Evolutionary conservation across 1,139 yeast species (phyloP).

Genomic region (Zhuliangozyma blackwelliae): DNA sequence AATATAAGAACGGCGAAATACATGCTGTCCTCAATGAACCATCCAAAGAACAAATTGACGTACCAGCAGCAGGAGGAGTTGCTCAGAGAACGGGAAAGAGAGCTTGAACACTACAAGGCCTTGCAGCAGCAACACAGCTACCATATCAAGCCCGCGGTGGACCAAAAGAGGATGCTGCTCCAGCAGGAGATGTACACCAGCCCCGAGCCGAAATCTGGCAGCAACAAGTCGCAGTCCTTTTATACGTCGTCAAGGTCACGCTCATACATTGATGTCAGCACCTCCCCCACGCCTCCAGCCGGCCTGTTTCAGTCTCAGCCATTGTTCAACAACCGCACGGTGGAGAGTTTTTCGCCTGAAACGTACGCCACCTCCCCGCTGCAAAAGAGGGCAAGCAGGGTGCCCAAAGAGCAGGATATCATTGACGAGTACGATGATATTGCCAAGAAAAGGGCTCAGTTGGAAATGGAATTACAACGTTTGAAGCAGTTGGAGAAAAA

Average conservation of each 20-base stretch:
- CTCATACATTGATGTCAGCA: not conserved
- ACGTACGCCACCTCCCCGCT: constrained; percentile 14
- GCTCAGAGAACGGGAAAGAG: constrained; percentile 22
- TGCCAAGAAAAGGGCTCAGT: constrained; percentile 31
- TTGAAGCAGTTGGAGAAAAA: constrained; percentile 32
- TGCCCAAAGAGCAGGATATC: constrained; percentile 9
- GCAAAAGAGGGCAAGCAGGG: constrained; percentile 3
- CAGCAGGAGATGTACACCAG: constrained; percentile 6
- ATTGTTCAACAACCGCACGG: constrained; percentile 21
- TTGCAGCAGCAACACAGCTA: constrained; percentile 32
- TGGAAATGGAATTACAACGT: constrained; percentile 38
- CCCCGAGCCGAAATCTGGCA: not conserved
- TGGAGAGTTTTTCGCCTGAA: constrained; percentile 26
- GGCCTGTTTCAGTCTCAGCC: not conserved
- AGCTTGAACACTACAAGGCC: constrained; percentile 27
- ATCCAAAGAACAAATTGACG: constrained; percentile 17
- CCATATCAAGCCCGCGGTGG: constrained; percentile 18
- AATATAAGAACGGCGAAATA: constrained; percentile 16
- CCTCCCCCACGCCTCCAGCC: not conserved
- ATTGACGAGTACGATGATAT: constrained; percentile 26
- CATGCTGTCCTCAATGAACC: constrained; percentile 17
- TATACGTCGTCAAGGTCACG: not conserved
- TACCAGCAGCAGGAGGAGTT: constrained; percentile 16
- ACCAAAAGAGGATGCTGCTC: constrained; percentile 16
- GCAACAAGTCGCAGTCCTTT: too few relatives aligned